phyloP scores from a whole-genome alignment of 306 rosid species.

The Hippophae tibetana region DNA sequence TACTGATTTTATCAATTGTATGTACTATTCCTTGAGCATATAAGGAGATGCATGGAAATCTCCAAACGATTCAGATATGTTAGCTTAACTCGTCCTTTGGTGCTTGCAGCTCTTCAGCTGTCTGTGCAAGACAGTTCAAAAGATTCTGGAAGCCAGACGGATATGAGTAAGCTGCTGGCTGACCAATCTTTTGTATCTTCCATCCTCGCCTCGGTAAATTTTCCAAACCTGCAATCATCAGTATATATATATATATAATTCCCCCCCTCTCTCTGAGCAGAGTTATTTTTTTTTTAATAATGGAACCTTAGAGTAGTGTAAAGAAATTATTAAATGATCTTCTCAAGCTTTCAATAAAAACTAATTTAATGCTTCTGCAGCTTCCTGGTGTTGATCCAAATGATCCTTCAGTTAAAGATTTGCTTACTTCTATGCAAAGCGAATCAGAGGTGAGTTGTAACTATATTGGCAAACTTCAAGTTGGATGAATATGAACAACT shows the following conservation, averaged over 20 bases:
- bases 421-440: slow-evolving; percentile 93
- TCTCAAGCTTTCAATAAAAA: slow-evolving; percentile 3
- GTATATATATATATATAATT: background rate
- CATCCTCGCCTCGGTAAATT: slow-evolving; percentile 75
- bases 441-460: slow-evolving; percentile 55
- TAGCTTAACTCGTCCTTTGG: slow-evolving; percentile 6
- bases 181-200: slow-evolving; percentile 94
- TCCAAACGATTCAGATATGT: background rate
- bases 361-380: slow-evolving; percentile 40
- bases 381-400: slow-evolving; percentile 99
- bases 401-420: slow-evolving; percentile 90
- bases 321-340: slow-evolving; percentile 15
- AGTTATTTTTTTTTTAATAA: background rate
- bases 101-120: slow-evolving; percentile 72
- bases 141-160: slow-evolving; percentile 59
- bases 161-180: slow-evolving; percentile 78
- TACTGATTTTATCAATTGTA: too few relatives aligned
- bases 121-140: slow-evolving; percentile 62
- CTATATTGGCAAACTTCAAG: background rate
- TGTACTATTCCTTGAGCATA: too few relatives aligned
- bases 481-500: background rate
- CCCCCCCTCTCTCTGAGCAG: too few relatives aligned
- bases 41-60: background rate
- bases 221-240: slow-evolving; percentile 12
- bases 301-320: background rate